Evolutionary conservation across 805 yeast species (phyloP), one percentile per base, ranked within the genome.

Genomic region (Yarrowia bubula): DNA sequence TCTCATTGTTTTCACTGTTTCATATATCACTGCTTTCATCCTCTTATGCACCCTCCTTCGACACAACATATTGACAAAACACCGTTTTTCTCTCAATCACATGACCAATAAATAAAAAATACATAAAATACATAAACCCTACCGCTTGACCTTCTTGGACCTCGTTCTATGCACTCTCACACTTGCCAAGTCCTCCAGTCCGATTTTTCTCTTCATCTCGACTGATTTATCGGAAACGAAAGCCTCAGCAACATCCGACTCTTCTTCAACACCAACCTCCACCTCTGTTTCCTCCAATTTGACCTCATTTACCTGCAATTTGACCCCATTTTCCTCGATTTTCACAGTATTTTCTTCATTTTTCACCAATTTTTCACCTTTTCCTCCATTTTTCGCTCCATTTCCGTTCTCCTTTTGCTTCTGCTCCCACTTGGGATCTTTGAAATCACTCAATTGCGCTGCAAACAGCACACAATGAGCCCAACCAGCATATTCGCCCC

Each of bases 401-500:
- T n/a, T n/a, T n/a, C n/a, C n/a, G n/a, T n/a, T 22, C 28, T 22
- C 55, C 41, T 48, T 48, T 41, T 33, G 33, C 58, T 51, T 51
- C 18, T 51, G 33, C 31, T 55, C 61, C 61, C 61, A 55, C 15
- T 55, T 55, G 47, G 61, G 61, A 11, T 55, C 61, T 15, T 37
- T 33, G 28, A 90, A 79, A 67, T 89, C 92, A 58, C 77, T 76
- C 65, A 92, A 80, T 72, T 92, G 97, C 6, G 92, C 90, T 0
- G 98, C 88, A 75, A 92, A 92, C 66, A 92, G 79, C 10, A 93
- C 91, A n/a, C 93, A 88, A 72, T 93, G 99, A 0, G 98, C 98
- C 99, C 99, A 95, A 0, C 99, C 99, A 1, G 99, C 98, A 73
- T 88, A 89, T 1, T 83, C 83, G 0, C 97, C 98, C 93, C 97